phyloP scores from a whole-genome alignment of 2,329 filamentous ascomycete genomes.

The Grosmannia penicillata region DNA sequence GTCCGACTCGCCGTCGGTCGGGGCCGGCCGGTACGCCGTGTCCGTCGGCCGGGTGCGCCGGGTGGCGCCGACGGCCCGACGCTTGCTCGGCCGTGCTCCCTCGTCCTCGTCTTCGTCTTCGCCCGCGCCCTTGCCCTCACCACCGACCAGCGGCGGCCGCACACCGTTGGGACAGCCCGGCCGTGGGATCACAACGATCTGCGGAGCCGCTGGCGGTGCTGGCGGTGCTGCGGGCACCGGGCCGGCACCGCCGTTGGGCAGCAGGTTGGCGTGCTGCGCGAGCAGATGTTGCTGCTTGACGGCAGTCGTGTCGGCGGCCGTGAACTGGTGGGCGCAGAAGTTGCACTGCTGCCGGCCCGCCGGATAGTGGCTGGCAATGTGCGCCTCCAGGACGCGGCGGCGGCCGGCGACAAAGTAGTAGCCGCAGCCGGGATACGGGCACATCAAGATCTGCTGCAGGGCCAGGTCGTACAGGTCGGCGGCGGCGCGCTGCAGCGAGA shows the following conservation, averaged over 20 bases:
- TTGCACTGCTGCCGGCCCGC: neutral
- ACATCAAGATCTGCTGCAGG: neutral
- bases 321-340: neutral
- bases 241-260: neutral
- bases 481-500: neutral
- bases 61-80: neutral
- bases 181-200: too few species aligned
- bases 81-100: too few species aligned
- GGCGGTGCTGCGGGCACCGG: too few species aligned
- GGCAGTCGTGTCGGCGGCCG: neutral
- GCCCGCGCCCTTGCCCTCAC: too few species aligned
- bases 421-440: neutral
- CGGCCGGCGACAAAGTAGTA: neutral
- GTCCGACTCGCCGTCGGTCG: neutral
- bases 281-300: neutral
- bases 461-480: slow-evolving; percentile 1
- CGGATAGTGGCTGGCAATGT: neutral
- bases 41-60: neutral
- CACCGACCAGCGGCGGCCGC: too few species aligned
- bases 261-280: neutral
- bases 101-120: too few species aligned
- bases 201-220: too few species aligned
- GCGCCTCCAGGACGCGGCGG: neutral
- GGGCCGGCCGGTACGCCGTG: neutral
- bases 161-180: too few species aligned